Evolutionary conservation across 768 basidiomycete genomes (phyloP), one percentile per base, ranked within the genome.

Genomic region (Lenzites betulinus): DNA sequence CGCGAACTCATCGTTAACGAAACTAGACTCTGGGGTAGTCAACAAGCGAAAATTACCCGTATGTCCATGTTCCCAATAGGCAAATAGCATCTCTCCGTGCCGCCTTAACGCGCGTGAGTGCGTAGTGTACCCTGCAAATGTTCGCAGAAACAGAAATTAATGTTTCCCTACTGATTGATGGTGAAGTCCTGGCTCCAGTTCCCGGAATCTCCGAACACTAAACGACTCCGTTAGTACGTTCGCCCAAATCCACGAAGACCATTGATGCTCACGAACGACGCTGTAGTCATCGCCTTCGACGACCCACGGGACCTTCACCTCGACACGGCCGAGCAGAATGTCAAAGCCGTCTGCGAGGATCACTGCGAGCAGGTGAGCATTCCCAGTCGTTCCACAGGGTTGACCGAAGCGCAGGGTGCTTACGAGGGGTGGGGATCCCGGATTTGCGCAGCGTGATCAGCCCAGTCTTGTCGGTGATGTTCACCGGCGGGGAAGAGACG

Each of bases 121-220:
- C n/a, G n/a, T n/a, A n/a, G n/a, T n/a, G n/a, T n/a, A n/a, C n/a
- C n/a, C n/a, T n/a, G n/a, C n/a, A n/a, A n/a, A n/a, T n/a, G n/a
- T n/a, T n/a, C n/a, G n/a, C n/a, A n/a, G n/a, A n/a, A n/a, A n/a
- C n/a, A n/a, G n/a, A n/a, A n/a, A n/a, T n/a, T n/a, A n/a, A n/a
- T n/a, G n/a, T n/a, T n/a, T n/a, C n/a, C n/a, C 53, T 33, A 60
- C 47, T 60, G 46, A 15, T 41, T 55, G 63, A 80, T 74, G 23
- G 69, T 69, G 71, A 81, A 81, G 23, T 62, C 43, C 2, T 71
- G 67, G 59, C 78, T 79, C 46, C 65, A 67, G 66, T 81, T 75
- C 23, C 78, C 79, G 26, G 81, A 81, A 64, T 81, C 79, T 20
- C 81, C 80, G 55, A 79, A 78, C 43, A 81, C 81, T 81, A 38